A percentile compares a stretch with the other conserved stretches of the same genome.
These are phyloP conservation scores for Trametes hirsuta DNA, from an alignment of 1,284 basidiomycete species.

Conservation along the genomic window DNA sequence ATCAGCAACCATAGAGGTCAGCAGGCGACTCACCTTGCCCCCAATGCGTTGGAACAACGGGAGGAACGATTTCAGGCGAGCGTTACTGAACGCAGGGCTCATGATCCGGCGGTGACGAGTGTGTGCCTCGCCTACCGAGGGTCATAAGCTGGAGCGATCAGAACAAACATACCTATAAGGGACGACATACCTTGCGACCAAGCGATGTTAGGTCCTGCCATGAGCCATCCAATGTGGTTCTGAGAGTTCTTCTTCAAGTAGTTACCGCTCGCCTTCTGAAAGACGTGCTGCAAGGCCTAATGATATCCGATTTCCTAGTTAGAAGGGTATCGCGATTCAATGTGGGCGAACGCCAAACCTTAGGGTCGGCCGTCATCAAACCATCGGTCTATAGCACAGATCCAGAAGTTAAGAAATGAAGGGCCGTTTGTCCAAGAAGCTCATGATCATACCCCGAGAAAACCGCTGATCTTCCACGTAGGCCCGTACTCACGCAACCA, in stretches of 20 bases:
- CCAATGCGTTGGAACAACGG: conserved; percentile 25
- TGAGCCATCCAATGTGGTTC: conserved; percentile 13
- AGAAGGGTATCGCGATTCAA: no score
- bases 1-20: no score
- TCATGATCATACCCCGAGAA: conserved; percentile 23
- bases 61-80: conserved; percentile 27
- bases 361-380: conserved; percentile 21
- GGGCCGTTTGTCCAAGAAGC: neutral
- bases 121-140: conserved; percentile 23
- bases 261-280: conserved; percentile 30
- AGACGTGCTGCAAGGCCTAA: conserved; percentile 32
- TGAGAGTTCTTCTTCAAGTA: conserved; percentile 27
- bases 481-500: conserved; percentile 28
- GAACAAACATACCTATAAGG: no score
- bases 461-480: conserved; percentile 24
- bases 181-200: conserved; percentile 21
- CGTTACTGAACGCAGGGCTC: conserved; percentile 32
- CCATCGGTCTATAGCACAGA: neutral
- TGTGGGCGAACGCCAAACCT: neutral
- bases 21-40: conserved; percentile 14
- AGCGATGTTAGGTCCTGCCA: conserved; percentile 25
- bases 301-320: neutral
- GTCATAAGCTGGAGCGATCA: neutral
- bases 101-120: conserved; percentile 35
- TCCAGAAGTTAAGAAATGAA: neutral